Evolutionary conservation across 495 filamentous ascomycete genomes (phyloP).

Genomic region (Aspergillus nidulans): DNA sequence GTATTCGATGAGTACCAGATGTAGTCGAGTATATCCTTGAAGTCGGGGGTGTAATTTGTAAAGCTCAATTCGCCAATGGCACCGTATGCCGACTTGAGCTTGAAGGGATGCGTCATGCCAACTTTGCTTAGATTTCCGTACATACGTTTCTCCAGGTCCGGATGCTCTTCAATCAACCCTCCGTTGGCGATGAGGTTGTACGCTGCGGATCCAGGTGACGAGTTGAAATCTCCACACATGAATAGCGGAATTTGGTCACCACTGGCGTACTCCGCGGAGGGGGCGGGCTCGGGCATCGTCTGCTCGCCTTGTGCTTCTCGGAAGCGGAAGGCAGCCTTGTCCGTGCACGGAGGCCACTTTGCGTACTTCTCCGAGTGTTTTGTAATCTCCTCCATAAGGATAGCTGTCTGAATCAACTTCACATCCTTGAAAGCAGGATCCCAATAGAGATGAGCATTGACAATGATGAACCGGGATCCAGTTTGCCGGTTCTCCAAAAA

Average conservation of each 20-base stretch:
- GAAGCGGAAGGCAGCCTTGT: slow-evolving; percentile 71
- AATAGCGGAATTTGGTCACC: slow-evolving; percentile 85
- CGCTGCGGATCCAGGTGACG: slow-evolving; percentile 73
- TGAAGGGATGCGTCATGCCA: slow-evolving; percentile 92
- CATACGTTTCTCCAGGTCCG: slow-evolving; percentile 63
- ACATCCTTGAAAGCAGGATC: slow-evolving; percentile 86
- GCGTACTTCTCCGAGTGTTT: slow-evolving; percentile 79
- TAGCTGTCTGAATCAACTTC: slow-evolving; percentile 90
- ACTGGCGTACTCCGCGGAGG: slow-evolving; percentile 72
- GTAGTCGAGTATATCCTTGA: slow-evolving; percentile 89
- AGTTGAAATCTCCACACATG: slow-evolving; percentile 95
- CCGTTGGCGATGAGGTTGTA: slow-evolving; percentile 83
- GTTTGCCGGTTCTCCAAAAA: slow-evolving; percentile 89
- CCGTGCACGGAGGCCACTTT: slow-evolving; percentile 66
- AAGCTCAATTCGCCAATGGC: slow-evolving; percentile 78
- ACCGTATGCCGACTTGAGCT: slow-evolving; percentile 80
- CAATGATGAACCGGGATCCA: slow-evolving; percentile 82
- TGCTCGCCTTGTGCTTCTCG: slow-evolving; percentile 55
- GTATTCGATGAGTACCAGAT: slow-evolving; percentile 95
- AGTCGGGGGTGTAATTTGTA: slow-evolving; percentile 93
- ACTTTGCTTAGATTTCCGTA: slow-evolving; percentile 91
- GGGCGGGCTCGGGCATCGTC: slow-evolving; percentile 49
- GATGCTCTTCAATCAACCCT: slow-evolving; percentile 63
- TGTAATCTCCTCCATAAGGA: slow-evolving; percentile 84
- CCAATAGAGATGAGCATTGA: slow-evolving; percentile 93